Evolutionary conservation across 1,139 yeast genomes (phyloP).

Genomic region (Zygoascus sp.): DNA sequence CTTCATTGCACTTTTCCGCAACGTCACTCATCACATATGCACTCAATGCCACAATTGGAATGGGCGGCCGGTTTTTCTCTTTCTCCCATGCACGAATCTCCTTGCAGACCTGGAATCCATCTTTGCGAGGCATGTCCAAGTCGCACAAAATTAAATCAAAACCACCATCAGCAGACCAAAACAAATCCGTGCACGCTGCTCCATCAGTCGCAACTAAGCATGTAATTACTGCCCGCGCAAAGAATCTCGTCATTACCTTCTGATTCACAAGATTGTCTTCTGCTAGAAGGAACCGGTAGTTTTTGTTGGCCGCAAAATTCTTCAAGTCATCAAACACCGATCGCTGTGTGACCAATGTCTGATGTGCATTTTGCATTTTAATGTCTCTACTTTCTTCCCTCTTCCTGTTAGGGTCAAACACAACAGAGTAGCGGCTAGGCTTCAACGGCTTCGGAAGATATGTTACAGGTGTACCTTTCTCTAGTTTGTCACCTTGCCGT

Average conservation of each 20-base stretch:
- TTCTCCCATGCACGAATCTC: constrained; percentile 75
- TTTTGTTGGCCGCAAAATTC: constrained; percentile 41
- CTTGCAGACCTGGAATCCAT: constrained; percentile 76
- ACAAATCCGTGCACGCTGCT: constrained; percentile 58
- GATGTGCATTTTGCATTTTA: constrained; percentile 29
- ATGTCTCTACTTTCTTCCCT: constrained; percentile 28
- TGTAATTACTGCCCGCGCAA: constrained; percentile 68
- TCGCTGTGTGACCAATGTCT: constrained; percentile 24
- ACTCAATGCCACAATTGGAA: constrained; percentile 74
- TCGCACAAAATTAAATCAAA: constrained; percentile 75
- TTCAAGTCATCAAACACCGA: constrained; percentile 24
- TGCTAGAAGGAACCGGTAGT: constrained; percentile 60
- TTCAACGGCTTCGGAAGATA: constrained; percentile 29
- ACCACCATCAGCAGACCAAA: constrained; percentile 23
- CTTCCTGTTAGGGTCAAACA: constrained; percentile 28
- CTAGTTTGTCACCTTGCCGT: constrained; percentile 14
- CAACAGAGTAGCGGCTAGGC: constrained; percentile 29
- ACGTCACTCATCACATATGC: constrained; percentile 86
- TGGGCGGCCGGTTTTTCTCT: constrained; percentile 55
- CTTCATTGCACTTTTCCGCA: constrained; percentile 64
- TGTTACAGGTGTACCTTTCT: constrained; percentile 17
- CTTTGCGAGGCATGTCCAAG: constrained; percentile 83
- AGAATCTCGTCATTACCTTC: constrained; percentile 73
- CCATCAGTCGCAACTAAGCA: constrained; percentile 77
- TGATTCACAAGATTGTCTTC: constrained; percentile 87